A percentile compares a stretch with the other conserved stretches of the same genome.
These are phyloP conservation scores for Rhododendron molle DNA, from an alignment of 148 eudicot species.

Conservation along the genomic window DNA sequence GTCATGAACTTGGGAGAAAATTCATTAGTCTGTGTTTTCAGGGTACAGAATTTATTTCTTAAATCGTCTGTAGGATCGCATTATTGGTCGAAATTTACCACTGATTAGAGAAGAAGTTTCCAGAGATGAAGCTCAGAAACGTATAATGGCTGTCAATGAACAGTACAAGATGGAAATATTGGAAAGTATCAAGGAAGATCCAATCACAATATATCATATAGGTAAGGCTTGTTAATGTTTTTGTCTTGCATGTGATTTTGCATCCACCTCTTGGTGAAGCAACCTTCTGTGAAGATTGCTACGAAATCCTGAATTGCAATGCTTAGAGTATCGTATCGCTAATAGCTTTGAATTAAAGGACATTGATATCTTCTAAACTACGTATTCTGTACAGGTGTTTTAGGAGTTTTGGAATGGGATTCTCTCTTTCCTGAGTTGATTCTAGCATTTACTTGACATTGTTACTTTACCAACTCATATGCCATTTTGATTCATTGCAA, in stretches of 20 bases:
- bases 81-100: constrained; percentile 84
- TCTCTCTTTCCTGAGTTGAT: constrained; percentile 5
- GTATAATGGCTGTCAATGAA: constrained; percentile 77
- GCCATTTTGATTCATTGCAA: background rate
- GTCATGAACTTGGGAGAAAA: constrained; percentile 30
- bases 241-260: background rate
- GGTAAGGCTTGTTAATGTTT: constrained; percentile 37
- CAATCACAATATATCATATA: constrained; percentile 93
- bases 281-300: background rate
- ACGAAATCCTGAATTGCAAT: background rate
- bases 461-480: background rate
- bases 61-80: constrained; percentile 95
- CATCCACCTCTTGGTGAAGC: constrained; percentile 1
- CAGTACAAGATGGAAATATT: constrained; percentile 92
- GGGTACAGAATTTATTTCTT: constrained; percentile 68
- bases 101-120: constrained; percentile 91
- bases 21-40: constrained; percentile 51
- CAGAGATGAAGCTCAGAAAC: constrained; percentile 83
- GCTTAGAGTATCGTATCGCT: background rate
- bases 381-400: background rate
- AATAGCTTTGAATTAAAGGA: background rate
- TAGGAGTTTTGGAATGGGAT: background rate
- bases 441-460: background rate
- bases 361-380: background rate
- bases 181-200: constrained; percentile 83